Base-by-base conservation (phyloP, 176 grass and related monocot genomes). In the Aegilops sharonensis region DNA sequence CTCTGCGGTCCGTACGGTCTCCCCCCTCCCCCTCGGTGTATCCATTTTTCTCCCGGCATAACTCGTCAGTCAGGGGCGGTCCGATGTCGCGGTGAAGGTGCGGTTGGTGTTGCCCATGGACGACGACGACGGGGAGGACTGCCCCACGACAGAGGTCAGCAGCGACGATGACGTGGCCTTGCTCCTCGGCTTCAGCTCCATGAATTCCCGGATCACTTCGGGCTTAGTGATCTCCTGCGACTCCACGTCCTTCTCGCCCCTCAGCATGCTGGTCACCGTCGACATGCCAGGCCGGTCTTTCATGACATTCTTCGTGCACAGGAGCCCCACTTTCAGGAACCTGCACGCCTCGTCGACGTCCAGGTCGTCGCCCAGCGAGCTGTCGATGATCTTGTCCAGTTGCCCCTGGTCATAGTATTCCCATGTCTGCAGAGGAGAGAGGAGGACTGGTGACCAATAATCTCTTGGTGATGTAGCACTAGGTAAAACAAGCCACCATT, bases 301-400 rank as follows among this genome's bases (percentile, higher is more conserved):
- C 0, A 68, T 77, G 21, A 77, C 11, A 36, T 93, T 71, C 83
- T 98, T 89, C 3, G 95, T 95, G 72, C 95, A 95, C 18, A 98
- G 64, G 29, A 98, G 93, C 23, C 93, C 95, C 4, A 98, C 20
- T 42, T 90, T 90, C 77, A 98, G 83, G 72, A 98, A 93, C 11
- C 67, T 88, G 80, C 91, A 95, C 40, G 93, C 93, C 80, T 98
- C 93, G 0, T 89, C 81, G 0, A 83, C 40, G 43, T 98, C 78
- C 60, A 98, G 63, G 20, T 95, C 91, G 9, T 93, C 67, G 1
- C 42, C 65, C 17, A 98, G 32, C 77, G 91, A 95, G 2, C 83
- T 81, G 77, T 95, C 95, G 48, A 95, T 89, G 42, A 95, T 87
- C 62, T 87, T 54, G 50, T 77, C 72, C 39, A 95, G 61, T 63